Percentiles rank a stretch among this genome's conserved stretches.
phyloP scores from a whole-genome alignment of 2,329 filamentous ascomycete genomes.

The Neonectria punicea region DNA sequence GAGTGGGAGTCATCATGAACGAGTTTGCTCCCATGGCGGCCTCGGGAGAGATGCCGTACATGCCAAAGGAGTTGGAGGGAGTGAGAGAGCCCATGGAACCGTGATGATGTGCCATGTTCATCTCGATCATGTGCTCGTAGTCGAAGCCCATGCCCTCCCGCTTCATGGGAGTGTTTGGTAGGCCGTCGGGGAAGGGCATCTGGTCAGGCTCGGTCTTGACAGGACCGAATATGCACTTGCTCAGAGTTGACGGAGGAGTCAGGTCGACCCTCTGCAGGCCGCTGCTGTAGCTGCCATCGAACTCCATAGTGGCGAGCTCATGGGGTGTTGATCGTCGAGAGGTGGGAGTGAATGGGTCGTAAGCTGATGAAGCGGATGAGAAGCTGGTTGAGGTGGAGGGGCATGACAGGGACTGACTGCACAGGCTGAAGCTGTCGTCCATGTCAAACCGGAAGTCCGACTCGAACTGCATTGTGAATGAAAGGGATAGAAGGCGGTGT shows the following conservation, averaged over 20 bases:
- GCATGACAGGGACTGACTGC: constrained; percentile 50
- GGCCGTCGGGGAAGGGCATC: constrained; percentile 45
- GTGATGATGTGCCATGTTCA: constrained; percentile 48
- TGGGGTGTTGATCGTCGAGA: constrained; percentile 57
- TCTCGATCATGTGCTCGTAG: constrained; percentile 53
- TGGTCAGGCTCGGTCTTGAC: constrained; percentile 50
- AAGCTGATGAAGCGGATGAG: constrained; percentile 53
- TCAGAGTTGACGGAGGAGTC: constrained; percentile 50
- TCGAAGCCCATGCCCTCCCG: constrained; percentile 49
- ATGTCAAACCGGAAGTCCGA: constrained; percentile 53
- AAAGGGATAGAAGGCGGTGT: constrained; percentile 21
- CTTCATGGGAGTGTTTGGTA: constrained; percentile 52
- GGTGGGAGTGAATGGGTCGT: constrained; percentile 57
- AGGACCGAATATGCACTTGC: constrained; percentile 49
- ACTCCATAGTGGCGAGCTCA: constrained; percentile 50
- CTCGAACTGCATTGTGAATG: constrained; percentile 51
- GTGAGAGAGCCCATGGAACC: constrained; percentile 51
- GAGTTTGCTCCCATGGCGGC: constrained; percentile 46
- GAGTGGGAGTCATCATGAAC: constrained; percentile 54
- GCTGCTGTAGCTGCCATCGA: constrained; percentile 47
- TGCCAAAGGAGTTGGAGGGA: constrained; percentile 49
- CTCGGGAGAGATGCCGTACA: constrained; percentile 50
- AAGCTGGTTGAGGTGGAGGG: constrained; percentile 51
- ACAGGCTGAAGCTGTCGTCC: constrained; percentile 53
- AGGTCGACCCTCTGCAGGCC: constrained; percentile 46